phyloP scores from a whole-genome alignment of 1,284 basidiomycete genomes.

The Puccinia coronata region DNA sequence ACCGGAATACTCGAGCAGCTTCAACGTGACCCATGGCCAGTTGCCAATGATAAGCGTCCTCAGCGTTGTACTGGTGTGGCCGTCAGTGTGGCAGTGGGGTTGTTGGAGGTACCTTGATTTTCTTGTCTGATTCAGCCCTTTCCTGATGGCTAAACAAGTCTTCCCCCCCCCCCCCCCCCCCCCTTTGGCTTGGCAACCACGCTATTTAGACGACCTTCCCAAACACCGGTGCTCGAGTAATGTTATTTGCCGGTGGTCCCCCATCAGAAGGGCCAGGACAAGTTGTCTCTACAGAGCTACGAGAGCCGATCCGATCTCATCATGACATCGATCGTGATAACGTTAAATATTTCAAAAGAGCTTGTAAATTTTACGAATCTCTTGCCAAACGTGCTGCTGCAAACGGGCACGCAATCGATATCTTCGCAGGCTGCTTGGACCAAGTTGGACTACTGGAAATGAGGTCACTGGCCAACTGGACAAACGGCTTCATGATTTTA shows the following conservation, averaged over 20 bases:
- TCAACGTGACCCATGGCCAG: conserved; percentile 92
- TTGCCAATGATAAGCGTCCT: conserved; percentile 91
- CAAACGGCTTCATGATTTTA: conserved; percentile 93
- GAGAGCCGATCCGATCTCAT: conserved; percentile 97
- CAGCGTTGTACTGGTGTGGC: conserved; percentile 94
- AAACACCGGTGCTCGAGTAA: conserved; percentile 92
- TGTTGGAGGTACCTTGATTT: conserved; percentile 71
- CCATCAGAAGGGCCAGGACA: conserved; percentile 95
- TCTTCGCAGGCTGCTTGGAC: conserved; percentile 96
- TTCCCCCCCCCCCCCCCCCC: neutral
- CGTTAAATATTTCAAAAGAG: conserved; percentile 96
- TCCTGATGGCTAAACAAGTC: neutral
- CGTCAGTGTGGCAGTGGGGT: conserved; percentile 87
- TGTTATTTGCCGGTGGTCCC: conserved; percentile 96
- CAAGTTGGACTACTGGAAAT: conserved; percentile 98
- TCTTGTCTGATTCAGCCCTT: neutral
- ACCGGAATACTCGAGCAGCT: conserved; percentile 90
- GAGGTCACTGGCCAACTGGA: conserved; percentile 91
- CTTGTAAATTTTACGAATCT: conserved; percentile 95
- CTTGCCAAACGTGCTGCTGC: conserved; percentile 90
- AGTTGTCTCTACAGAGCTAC: conserved; percentile 92
- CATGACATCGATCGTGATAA: conserved; percentile 98
- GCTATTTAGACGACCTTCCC: conserved; percentile 79
- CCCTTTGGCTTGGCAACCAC: neutral
- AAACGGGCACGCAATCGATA: conserved; percentile 91